phyloP scores from a whole-genome alignment of 1,284 basidiomycete genomes.

The Thelephora terrestris region DNA sequence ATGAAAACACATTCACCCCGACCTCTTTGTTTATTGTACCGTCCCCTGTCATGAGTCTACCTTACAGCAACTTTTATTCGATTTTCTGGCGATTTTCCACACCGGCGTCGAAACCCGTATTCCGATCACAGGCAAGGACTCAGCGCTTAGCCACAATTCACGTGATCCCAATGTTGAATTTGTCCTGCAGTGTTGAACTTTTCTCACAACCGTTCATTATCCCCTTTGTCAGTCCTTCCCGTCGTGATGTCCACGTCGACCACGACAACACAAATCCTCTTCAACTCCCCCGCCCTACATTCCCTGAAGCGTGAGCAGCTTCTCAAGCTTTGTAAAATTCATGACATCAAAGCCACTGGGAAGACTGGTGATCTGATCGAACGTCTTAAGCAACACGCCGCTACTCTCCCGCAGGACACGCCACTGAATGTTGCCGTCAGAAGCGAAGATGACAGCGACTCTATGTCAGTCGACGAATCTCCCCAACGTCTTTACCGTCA shows the following conservation, averaged over 20 bases:
- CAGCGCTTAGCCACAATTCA: no score
- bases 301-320: constrained; percentile 74
- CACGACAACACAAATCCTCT: constrained; percentile 64
- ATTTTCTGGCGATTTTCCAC: no score
- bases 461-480: constrained; percentile 15
- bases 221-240: no score
- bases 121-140: no score
- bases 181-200: no score
- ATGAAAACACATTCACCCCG: no score
- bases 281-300: constrained; percentile 70
- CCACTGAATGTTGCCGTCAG: constrained; percentile 40
- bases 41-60: no score
- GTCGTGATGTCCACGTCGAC: constrained; percentile 12
- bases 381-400: constrained; percentile 54
- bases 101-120: no score
- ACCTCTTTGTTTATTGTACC: no score
- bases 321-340: constrained; percentile 70
- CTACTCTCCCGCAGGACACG: constrained; percentile 39
- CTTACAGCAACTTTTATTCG: no score
- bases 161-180: no score
- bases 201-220: no score
- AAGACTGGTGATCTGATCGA: constrained; percentile 67
- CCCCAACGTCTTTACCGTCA: constrained; percentile 7
- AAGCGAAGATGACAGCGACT: constrained; percentile 32
- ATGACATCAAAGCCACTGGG: constrained; percentile 64